These are phyloP conservation scores for Candida sojae DNA, from an alignment of 1,139 yeast species.

Conservation along the genomic window DNA sequence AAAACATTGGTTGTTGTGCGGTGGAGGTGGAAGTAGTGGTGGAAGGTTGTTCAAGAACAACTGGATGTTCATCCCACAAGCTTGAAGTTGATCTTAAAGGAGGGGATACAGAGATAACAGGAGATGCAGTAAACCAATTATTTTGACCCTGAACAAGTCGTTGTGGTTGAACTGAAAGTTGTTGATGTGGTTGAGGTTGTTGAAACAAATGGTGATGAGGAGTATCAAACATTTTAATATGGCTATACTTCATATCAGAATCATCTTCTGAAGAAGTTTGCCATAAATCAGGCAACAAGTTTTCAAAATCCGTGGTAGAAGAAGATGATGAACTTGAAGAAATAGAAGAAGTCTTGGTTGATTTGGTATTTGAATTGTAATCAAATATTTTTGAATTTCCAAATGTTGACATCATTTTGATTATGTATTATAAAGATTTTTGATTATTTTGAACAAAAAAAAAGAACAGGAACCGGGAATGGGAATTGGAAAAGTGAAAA, in stretches of 20 bases:
- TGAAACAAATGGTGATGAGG: slow-evolving; percentile 2
- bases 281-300: slow-evolving; percentile 40
- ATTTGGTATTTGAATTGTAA: background rate
- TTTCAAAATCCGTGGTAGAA: slow-evolving; percentile 25
- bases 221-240: slow-evolving; percentile 1
- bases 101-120: slow-evolving; percentile 8
- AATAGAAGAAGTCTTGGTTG: slow-evolving; percentile 4
- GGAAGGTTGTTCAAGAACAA: background rate
- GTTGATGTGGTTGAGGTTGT: slow-evolving; percentile 2
- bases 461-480: background rate
- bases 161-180: slow-evolving; percentile 1
- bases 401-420: slow-evolving; percentile 8
- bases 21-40: background rate
- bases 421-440: too few species aligned
- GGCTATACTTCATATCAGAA: slow-evolving; percentile 7
- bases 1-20: slow-evolving; percentile 6
- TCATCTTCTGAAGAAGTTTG: slow-evolving; percentile 20
- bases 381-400: slow-evolving; percentile 1
- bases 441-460: too few species aligned
- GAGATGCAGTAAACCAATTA: slow-evolving; percentile 6
- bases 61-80: slow-evolving; percentile 4
- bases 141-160: slow-evolving; percentile 4
- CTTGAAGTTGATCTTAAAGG: slow-evolving; percentile 4
- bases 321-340: slow-evolving; percentile 23
- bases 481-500: background rate